A percentile compares a stretch with the other conserved stretches of the same genome.
These are phyloP conservation scores for Paspalum vaginatum DNA, from an alignment of 176 grass and related monocot genomes.

Conservation along the genomic window DNA sequence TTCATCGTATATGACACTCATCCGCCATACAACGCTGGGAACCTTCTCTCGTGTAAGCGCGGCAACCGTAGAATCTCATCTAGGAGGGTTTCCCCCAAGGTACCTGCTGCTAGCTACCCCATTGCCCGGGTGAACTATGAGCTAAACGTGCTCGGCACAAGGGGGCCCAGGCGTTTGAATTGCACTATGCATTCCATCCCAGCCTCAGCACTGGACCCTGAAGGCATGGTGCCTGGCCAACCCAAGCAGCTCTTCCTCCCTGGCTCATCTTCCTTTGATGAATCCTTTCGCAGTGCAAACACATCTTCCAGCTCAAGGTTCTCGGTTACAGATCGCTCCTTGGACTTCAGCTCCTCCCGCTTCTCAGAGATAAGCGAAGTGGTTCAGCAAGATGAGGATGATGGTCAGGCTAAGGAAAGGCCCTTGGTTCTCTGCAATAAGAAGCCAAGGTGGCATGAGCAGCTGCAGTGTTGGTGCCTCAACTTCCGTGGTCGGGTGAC, in stretches of 20 bases:
- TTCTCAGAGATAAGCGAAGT: constrained; percentile 68
- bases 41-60: constrained; percentile 38
- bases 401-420: constrained; percentile 49
- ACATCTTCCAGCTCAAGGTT: constrained; percentile 46
- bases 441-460: constrained; percentile 85
- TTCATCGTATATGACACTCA: constrained; percentile 74
- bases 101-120: constrained; percentile 67
- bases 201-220: constrained; percentile 61
- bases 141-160: constrained; percentile 77
- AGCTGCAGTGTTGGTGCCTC: constrained; percentile 93
- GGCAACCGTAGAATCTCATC: constrained; percentile 50
- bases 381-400: constrained; percentile 27
- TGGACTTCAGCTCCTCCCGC: constrained; percentile 65
- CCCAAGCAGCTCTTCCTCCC: constrained; percentile 55
- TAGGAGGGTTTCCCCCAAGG: constrained; percentile 85
- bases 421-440: constrained; percentile 79
- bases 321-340: constrained; percentile 57
- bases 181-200: constrained; percentile 89
- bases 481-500: constrained; percentile 82
- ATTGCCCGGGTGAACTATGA: constrained; percentile 76
- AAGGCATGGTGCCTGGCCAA: constrained; percentile 62
- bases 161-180: constrained; percentile 78
- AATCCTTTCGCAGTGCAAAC: constrained; percentile 67
- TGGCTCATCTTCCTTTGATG: constrained; percentile 56
- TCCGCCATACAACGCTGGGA: constrained; percentile 52